phyloP scores from a whole-genome alignment of 768 basidiomycete genomes.

The Pleurotus citrinopileatus region DNA sequence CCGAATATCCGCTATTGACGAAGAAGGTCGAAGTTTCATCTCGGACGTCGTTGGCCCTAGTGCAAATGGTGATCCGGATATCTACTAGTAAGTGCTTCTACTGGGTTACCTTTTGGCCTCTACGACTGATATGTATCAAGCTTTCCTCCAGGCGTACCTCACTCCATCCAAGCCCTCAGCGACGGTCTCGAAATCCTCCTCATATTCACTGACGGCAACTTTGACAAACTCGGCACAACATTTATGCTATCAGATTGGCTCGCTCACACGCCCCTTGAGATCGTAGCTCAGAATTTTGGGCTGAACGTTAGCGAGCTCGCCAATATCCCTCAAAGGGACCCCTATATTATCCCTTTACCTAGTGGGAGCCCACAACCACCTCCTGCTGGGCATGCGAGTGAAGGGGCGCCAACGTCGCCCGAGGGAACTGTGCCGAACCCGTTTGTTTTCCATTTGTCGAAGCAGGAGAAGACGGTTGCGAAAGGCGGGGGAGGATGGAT shows the following conservation, averaged over 20 bases:
- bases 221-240: constrained; percentile 14
- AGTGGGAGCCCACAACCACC: constrained; percentile 13
- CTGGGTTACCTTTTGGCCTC: neutral
- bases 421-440: constrained; percentile 16
- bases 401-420: constrained; percentile 13
- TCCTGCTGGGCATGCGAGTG: constrained; percentile 13
- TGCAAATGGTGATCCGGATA: constrained; percentile 14
- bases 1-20: constrained; percentile 15
- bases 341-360: constrained; percentile 12
- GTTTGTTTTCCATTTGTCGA: constrained; percentile 14
- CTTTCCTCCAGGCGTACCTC: constrained; percentile 17
- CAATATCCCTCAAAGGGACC: constrained; percentile 15
- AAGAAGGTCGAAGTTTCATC: constrained; percentile 15
- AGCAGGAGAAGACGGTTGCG: constrained; percentile 14
- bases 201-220: constrained; percentile 16
- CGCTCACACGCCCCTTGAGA: constrained; percentile 15
- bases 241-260: constrained; percentile 19
- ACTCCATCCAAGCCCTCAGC: constrained; percentile 16
- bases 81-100: constrained; percentile 14
- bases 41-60: constrained; percentile 15
- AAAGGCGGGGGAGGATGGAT: constrained; percentile 17
- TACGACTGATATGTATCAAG: neutral
- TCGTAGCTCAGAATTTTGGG: constrained; percentile 16
- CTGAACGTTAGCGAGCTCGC: constrained; percentile 12
- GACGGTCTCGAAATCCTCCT: constrained; percentile 15